Percentiles rank a stretch among this genome's conserved stretches.
Evolutionary conservation across 2,329 filamentous ascomycete species (phyloP).

Genomic region (Colletotrichum navitas): DNA sequence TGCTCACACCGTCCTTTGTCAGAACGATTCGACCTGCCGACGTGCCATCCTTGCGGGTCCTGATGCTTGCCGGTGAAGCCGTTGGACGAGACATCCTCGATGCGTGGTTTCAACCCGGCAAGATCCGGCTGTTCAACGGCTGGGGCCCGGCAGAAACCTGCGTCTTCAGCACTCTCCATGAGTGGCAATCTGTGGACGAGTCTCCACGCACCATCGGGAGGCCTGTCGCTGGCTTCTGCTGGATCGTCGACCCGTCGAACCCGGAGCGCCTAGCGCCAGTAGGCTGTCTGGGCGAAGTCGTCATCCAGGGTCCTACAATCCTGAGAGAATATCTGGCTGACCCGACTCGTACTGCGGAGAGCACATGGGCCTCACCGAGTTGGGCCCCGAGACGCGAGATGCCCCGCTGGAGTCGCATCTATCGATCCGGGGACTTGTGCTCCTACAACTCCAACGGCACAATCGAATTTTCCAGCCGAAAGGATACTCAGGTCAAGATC

Average conservation of each 20-base stretch:
- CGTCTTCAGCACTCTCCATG: constrained; percentile 8
- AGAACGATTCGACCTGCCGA: constrained; percentile 53
- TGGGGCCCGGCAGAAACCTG: constrained; percentile 48
- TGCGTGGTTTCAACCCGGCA: constrained; percentile 41
- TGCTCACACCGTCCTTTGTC: constrained; percentile 70
- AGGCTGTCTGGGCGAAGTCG: constrained; percentile 18
- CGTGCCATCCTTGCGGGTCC: constrained; percentile 53
- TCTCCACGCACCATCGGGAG: constrained; percentile 8
- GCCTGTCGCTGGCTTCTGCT: constrained; percentile 15
- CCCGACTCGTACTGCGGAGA: not conserved
- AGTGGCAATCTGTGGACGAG: not conserved
- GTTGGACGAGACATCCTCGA: constrained; percentile 43
- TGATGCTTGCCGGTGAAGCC: constrained; percentile 49
- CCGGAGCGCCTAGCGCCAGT: constrained; percentile 16
- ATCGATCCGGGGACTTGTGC: constrained; percentile 30
- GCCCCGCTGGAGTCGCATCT: constrained; percentile 5
- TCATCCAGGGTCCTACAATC: constrained; percentile 15
- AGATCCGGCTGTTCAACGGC: constrained; percentile 43
- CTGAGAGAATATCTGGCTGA: constrained; percentile 7
- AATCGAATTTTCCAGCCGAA: constrained; percentile 32
- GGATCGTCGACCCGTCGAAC: constrained; percentile 45
- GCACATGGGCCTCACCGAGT: not conserved
- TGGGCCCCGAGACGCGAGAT: not conserved
- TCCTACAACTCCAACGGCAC: constrained; percentile 10
- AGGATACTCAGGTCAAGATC: too few species aligned